Conservation (phyloP, 305 asterid species). For the Solanum hybrid region DNA sequence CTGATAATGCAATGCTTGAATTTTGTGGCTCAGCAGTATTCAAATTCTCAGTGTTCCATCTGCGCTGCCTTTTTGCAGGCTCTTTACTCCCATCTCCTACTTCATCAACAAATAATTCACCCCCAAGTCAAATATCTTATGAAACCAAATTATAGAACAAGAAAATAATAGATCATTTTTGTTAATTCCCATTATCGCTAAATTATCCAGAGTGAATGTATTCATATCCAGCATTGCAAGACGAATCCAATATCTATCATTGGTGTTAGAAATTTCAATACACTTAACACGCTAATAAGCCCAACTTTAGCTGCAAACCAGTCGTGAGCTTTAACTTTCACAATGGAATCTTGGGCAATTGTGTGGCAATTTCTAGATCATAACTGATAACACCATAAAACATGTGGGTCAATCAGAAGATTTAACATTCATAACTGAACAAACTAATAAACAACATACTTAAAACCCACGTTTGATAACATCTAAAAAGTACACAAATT, state of each 20-base stretch:
- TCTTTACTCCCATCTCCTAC: slow-evolving; percentile 12
- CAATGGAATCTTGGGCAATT: background rate
- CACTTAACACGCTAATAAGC: background rate
- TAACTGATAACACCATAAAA: background rate
- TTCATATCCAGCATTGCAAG: background rate
- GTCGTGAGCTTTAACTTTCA: background rate
- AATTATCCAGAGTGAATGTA: background rate
- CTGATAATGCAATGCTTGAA: slow-evolving; percentile 12
- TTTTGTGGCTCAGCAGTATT: slow-evolving; percentile 6
- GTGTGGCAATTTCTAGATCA: background rate
- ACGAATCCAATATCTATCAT: background rate
- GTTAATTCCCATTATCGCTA: background rate
- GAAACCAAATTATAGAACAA: background rate
- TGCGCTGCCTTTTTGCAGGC: slow-evolving; percentile 19
- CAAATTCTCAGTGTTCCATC: slow-evolving; percentile 12
- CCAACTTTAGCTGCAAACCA: background rate
- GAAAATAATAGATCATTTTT: background rate
- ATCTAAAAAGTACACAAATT: background rate
- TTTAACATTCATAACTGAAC: background rate
- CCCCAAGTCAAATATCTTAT: background rate
- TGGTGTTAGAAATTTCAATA: background rate
- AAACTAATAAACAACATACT: background rate
- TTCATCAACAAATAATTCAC: slow-evolving; percentile 4
- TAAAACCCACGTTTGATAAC: background rate
- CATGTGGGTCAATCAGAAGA: background rate